Evolutionary conservation across 768 basidiomycete species (phyloP), one percentile per base, ranked within the genome.

Genomic region (Podaxis sp.): DNA sequence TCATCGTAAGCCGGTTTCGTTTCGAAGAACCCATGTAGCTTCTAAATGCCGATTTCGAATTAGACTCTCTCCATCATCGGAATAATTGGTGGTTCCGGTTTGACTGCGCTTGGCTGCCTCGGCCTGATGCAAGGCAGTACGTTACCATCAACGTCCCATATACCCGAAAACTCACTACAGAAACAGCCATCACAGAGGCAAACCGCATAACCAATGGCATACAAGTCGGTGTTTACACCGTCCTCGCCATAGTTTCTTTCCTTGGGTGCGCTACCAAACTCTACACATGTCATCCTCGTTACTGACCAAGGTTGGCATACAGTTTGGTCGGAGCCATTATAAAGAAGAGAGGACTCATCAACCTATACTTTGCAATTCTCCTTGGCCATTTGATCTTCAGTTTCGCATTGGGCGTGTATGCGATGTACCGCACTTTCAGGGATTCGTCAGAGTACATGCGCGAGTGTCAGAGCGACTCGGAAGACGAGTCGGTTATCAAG

Each of bases 31-130:
- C 9, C 49, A 27, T 41, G 52, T 29, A 24, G 19, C 40, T 17
- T 47, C 27, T 11, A 17, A 25, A 55, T 41, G 25, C 29, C 24
- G 54, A 38, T 49, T 43, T 58, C 54, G 51, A 36, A 36, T 12
- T 24, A 82, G 80, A 58, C 81, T 33, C 74, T 81, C 61, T 72
- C 74, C 40, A 63, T 82, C 55, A 71, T 84, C n/a, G 80, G 82
- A 51, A 65, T 81, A n/a, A 50, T 77, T 56, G 76, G 77, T 62
- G 82, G 82, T 66, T 73, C 71, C 50, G 60, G 74, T 29, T 70
- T 82, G 38, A 69, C 80, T 12, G 74, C 78, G 46, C 69, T 72
- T 52, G 80, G 76, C 46, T 74, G 76, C 29, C 72, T 77, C 41
- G 75, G 72, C 52, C 58, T 78, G 9, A 73, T 74, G 57, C 70